Base-by-base conservation (phyloP, 495 filamentous ascomycete species). In the Xylaria bambusicola region DNA sequence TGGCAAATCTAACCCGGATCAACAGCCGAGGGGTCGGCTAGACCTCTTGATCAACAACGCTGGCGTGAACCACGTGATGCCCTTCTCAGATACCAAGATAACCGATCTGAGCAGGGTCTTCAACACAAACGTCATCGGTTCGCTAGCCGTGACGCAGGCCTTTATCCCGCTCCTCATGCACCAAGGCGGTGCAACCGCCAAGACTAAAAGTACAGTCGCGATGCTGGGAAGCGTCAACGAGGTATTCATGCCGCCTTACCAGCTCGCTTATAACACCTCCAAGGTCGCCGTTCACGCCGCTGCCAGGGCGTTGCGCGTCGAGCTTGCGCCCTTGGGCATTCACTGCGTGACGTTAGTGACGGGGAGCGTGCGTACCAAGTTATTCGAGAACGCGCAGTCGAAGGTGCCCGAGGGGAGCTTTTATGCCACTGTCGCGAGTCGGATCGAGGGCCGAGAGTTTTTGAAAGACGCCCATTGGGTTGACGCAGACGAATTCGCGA, bases 11-110 rank as follows among this genome's bases (percentile, higher is more conserved):
- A 33, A 17, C 15, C 52, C 66, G 15, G 47, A 17, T 6, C 24
- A 41, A 3, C 26, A 46, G 21, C 73, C 65, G 1, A 68, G 62
- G 24, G 65, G 62, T 10, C 63, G 61, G n/a, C 73, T 87, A 6
- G 76, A 82, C 49, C 67, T 78, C 20, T 73, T 87, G 6, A 67
- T 86, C 44, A 86, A 86, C 63, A 86, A 86, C 58, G 80, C 83
- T 46, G 83, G 78, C 17, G 48, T 62, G n/a, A 66, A 65, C 45
- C 75, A 74, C 29, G 57, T 64, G 57, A 75, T 78, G 66, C 80
- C 74, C 10, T 63, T 82, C 27, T 27, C 77, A 0, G 84, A 88
- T 62, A 62, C 77, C 2, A 68, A 75, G 38, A 52, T 84, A 1
- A 73, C 73, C 8, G 71, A 69, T 6, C 71, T 73, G 0, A 74